Percentiles rank a stretch among this genome's conserved stretches.
Evolutionary conservation across 2,329 filamentous ascomycete genomes (phyloP).

Genomic region (Parastagonospora nodorum): DNA sequence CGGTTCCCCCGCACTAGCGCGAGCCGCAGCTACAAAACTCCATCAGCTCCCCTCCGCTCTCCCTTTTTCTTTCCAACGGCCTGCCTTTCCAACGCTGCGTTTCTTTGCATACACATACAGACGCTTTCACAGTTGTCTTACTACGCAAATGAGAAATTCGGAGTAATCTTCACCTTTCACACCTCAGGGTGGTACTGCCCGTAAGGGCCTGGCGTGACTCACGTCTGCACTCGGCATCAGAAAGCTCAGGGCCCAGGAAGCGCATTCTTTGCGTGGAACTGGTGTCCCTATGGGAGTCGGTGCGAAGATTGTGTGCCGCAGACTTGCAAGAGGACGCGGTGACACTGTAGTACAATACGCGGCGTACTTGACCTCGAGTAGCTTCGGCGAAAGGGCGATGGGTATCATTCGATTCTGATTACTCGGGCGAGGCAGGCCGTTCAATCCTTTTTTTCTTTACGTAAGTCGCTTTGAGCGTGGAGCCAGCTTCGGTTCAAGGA

Average conservation of each 20-base stretch:
- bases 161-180: constrained; percentile 83
- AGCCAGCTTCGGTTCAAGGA: constrained; percentile 30
- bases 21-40: constrained; percentile 38
- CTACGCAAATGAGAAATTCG: constrained; percentile 95
- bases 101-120: constrained; percentile 86
- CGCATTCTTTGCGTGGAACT: constrained; percentile 27
- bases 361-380: constrained; percentile 65
- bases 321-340: constrained; percentile 43
- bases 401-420: constrained; percentile 91
- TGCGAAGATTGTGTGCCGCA: constrained; percentile 89
- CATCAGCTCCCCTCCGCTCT: constrained; percentile 31
- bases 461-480: constrained; percentile 49
- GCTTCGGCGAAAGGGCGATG: constrained; percentile 47
- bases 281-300: constrained; percentile 81
- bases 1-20: constrained; percentile 24
- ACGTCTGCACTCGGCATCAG: constrained; percentile 89
- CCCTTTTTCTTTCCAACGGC: constrained; percentile 65
- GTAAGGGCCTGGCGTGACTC: constrained; percentile 85
- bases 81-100: constrained; percentile 91
- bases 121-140: constrained; percentile 45
- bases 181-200: constrained; percentile 65
- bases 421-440: constrained; percentile 81
- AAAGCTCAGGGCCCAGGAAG: constrained; percentile 70
- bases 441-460: constrained; percentile 59
- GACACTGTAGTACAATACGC: constrained; percentile 97